phyloP scores from a whole-genome alignment of 495 filamentous ascomycete species.

The Podospora bellae-mahoneyi region DNA sequence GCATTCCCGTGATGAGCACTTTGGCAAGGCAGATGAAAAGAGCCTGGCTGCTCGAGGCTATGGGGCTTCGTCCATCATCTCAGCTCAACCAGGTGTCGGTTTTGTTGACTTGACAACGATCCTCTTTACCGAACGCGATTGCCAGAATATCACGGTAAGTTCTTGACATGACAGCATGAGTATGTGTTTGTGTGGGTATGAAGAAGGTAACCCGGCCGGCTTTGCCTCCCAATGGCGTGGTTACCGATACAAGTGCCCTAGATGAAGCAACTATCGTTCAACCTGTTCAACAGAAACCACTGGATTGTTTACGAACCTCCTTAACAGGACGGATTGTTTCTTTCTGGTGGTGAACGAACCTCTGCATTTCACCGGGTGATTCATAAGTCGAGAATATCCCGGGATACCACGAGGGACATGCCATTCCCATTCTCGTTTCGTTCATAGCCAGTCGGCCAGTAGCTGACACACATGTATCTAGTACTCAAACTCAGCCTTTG shows the following conservation, averaged over 20 bases:
- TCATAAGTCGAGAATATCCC: slow-evolving; percentile 48
- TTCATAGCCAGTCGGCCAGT: slow-evolving; percentile 25
- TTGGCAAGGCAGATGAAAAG: slow-evolving; percentile 36
- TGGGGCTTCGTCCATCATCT: slow-evolving; percentile 65
- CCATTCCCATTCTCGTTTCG: slow-evolving; percentile 1
- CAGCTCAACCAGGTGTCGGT: slow-evolving; percentile 59
- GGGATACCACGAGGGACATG: slow-evolving; percentile 61
- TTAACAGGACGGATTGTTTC: slow-evolving; percentile 30
- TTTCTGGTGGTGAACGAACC: slow-evolving; percentile 33
- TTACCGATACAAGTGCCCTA: slow-evolving; percentile 94
- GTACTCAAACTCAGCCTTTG: slow-evolving; percentile 27
- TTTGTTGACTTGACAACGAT: slow-evolving; percentile 80
- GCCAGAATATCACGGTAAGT: slow-evolving; percentile 61
- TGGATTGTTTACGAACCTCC: slow-evolving; percentile 25
- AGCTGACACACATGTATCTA: slow-evolving; percentile 23
- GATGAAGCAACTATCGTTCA: slow-evolving; percentile 45
- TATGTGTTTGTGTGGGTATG: slow-evolving; percentile 52
- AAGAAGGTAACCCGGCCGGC: slow-evolving; percentile 80
- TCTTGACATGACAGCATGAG: slow-evolving; percentile 8
- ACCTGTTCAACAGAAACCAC: slow-evolving; percentile 30
- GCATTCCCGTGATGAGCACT: slow-evolving; percentile 19
- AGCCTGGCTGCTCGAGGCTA: slow-evolving; percentile 64
- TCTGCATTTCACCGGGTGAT: slow-evolving; percentile 50
- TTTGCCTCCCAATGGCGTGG: slow-evolving; percentile 56
- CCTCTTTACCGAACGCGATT: slow-evolving; percentile 63